Conservation (phyloP, 2,329 filamentous ascomycete species). For the Colletotrichum tamarilloi region DNA sequence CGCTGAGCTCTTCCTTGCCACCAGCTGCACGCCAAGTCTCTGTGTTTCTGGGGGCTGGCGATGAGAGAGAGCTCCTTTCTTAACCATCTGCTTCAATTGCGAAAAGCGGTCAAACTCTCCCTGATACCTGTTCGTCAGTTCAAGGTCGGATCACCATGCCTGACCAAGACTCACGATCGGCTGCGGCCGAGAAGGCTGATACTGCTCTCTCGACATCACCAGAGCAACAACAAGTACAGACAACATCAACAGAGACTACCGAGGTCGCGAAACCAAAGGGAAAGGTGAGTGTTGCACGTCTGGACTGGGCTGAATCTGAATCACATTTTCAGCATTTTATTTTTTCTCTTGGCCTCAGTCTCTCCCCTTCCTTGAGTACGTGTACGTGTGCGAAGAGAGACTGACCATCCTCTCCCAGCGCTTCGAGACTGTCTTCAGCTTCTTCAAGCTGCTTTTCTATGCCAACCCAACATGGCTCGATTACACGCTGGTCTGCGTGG, state of each 20-base stretch:
- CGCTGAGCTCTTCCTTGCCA: slow-evolving; percentile 2
- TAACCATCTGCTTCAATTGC: neutral
- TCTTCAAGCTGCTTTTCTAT: slow-evolving; percentile 21
- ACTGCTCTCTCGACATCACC: neutral
- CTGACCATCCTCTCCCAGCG: slow-evolving; percentile 4
- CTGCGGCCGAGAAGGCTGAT: slow-evolving; percentile 1
- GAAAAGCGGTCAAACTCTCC: neutral
- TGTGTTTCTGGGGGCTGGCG: neutral
- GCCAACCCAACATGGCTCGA: slow-evolving; percentile 37
- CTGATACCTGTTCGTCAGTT: neutral
- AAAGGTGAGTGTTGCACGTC: slow-evolving; percentile 9
- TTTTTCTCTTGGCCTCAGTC: neutral
- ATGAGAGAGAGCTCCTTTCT: neutral
- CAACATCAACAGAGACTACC: neutral
- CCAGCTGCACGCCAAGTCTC: neutral
- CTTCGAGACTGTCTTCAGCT: slow-evolving; percentile 18
- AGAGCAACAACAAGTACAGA: slow-evolving; percentile 4
- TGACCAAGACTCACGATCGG: slow-evolving; percentile 5
- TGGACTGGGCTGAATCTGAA: neutral
- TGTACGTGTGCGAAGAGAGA: neutral
- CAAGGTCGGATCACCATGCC: slow-evolving; percentile 14
- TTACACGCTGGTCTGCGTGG: slow-evolving; percentile 31
- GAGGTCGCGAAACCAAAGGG: neutral
- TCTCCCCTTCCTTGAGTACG: too few relatives aligned
- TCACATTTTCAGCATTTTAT: neutral